Percentiles rank a stretch among this genome's conserved stretches.
These are phyloP conservation scores for Fusarium domesticum DNA, from an alignment of 2,329 filamentous ascomycete genomes.

Conservation along the genomic window DNA sequence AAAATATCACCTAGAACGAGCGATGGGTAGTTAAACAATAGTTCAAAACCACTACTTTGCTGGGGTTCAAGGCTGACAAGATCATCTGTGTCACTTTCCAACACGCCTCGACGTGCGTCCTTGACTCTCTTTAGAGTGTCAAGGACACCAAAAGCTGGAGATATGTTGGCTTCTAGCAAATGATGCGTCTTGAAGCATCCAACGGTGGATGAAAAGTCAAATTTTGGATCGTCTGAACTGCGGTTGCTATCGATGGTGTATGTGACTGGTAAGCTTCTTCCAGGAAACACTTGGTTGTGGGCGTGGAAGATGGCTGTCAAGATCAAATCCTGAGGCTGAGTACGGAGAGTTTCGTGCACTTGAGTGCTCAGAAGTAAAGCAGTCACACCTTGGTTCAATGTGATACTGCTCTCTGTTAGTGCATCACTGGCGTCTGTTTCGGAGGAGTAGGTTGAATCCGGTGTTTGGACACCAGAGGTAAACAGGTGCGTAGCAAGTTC, in stretches of 20 bases:
- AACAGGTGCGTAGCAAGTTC: no score
- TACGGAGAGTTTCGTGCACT: constrained; percentile 25
- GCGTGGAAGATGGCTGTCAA: constrained; percentile 33
- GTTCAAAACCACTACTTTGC: no score
- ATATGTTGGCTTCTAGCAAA: no score
- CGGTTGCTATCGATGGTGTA: constrained; percentile 43
- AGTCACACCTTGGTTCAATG: background rate
- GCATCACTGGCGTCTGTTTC: no score
- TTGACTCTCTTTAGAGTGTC: constrained; percentile 31
- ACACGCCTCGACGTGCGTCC: constrained; percentile 34
- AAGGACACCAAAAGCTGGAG: constrained; percentile 27
- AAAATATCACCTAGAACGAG: no score
- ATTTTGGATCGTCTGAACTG: constrained; percentile 22
- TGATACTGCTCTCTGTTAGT: background rate
- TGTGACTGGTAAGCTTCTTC: constrained; percentile 33
- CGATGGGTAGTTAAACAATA: no score
- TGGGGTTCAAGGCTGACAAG: no score
- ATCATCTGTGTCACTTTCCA: no score
- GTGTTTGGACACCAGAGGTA: no score
- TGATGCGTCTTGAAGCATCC: constrained; percentile 39
- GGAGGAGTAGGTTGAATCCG: no score
- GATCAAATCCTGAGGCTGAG: constrained; percentile 38
- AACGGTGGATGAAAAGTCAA: constrained; percentile 39
- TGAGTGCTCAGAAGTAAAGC: constrained; percentile 1
- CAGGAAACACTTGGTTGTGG: constrained; percentile 33